Percentiles rank a stretch among this genome's conserved stretches.
Evolutionary conservation across 305 asterid species (phyloP).

Genomic region (Rubia tinctorum): DNA sequence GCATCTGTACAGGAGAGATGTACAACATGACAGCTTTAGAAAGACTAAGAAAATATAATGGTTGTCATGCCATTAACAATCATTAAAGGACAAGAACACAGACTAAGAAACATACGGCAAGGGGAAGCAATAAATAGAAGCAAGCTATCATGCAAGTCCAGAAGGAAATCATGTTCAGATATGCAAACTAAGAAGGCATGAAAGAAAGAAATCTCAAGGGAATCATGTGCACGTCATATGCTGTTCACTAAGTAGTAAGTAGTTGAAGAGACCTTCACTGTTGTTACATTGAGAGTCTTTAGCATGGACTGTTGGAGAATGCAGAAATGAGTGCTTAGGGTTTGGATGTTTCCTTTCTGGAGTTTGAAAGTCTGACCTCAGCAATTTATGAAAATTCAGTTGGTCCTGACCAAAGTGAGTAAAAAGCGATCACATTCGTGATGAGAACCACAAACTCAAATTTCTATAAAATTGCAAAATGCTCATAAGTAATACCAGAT

Average conservation of each 20-base stretch:
- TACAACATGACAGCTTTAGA: constrained; percentile 6
- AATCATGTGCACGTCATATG: not conserved
- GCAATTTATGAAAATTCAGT: constrained; percentile 82
- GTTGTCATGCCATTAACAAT: constrained; percentile 7
- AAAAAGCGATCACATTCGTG: constrained; percentile 12
- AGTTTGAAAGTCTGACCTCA: constrained; percentile 68
- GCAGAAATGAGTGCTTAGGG: constrained; percentile 37
- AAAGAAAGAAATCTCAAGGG: not conserved
- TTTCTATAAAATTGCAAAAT: not conserved
- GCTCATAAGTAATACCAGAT: constrained; percentile 46
- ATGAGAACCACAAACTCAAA: constrained; percentile 5
- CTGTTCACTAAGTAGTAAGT: not conserved
- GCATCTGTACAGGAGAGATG: constrained; percentile 43
- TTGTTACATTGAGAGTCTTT: constrained; percentile 26
- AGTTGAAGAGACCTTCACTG: constrained; percentile 48
- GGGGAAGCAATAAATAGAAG: not conserved
- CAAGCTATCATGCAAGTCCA: not conserved
- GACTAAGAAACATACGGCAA: not conserved
- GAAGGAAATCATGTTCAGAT: not conserved
- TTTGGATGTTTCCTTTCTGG: constrained; percentile 46
- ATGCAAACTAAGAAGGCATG: not conserved
- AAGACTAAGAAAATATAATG: not conserved
- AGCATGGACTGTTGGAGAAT: constrained; percentile 21
- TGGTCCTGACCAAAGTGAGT: constrained; percentile 54
- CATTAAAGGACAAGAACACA: constrained; percentile 5